These are phyloP conservation scores for Debaryomyces hansenii DNA, from an alignment of 805 yeast species.

Conservation along the genomic window DNA sequence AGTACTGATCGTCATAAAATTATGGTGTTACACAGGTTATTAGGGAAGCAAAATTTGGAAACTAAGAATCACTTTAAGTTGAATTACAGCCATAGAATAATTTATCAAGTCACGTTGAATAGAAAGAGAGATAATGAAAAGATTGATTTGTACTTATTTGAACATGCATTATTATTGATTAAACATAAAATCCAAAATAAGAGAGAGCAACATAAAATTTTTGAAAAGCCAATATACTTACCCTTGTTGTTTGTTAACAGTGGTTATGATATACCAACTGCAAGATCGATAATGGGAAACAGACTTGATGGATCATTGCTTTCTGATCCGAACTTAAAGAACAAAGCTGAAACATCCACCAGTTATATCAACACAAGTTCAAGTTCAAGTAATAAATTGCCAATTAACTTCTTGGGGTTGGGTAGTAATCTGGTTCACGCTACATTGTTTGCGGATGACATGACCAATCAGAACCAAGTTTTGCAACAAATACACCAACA, in stretches of 20 bases:
- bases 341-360: constrained; percentile 22
- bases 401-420: constrained; percentile 51
- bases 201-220: constrained; percentile 88
- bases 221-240: constrained; percentile 82
- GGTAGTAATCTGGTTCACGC: constrained; percentile 57
- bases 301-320: constrained; percentile 37
- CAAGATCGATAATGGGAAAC: constrained; percentile 42
- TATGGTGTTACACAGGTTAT: constrained; percentile 60
- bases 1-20: constrained; percentile 90
- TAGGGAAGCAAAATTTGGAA: constrained; percentile 73
- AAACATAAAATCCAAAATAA: constrained; percentile 84
- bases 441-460: constrained; percentile 52
- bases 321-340: constrained; percentile 32
- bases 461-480: constrained; percentile 72
- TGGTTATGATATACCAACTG: constrained; percentile 73
- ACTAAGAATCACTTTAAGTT: constrained; percentile 85
- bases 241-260: constrained; percentile 74
- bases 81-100: constrained; percentile 76
- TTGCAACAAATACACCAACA: constrained; percentile 78
- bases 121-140: constrained; percentile 76
- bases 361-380: constrained; percentile 27
- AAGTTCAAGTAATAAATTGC: constrained; percentile 38
- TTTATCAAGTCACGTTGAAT: constrained; percentile 70
- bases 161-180: constrained; percentile 82
- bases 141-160: constrained; percentile 83